Evolutionary conservation across 192 early-diverging fungal species (phyloP), one percentile per base, ranked within the genome.

Genomic region (Mortierella claussenii): DNA sequence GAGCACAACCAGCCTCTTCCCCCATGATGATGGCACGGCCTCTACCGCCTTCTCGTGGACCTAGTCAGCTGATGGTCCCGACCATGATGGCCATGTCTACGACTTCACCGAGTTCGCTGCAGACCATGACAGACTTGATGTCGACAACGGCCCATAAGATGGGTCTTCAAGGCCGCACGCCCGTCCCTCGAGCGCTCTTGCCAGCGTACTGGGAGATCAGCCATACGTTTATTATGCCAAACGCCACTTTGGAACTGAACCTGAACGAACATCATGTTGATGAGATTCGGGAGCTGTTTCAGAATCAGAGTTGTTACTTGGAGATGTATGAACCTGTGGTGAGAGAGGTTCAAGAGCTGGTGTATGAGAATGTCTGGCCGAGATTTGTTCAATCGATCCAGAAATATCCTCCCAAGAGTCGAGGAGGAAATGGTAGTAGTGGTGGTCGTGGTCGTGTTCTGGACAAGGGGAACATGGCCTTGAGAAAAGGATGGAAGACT

Each of bases 301-400:
- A 43, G 37, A 44, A 13, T 20, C 37, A 43, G n/a, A 46, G 43
- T 3, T 67, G 64, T 20, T 67, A 61, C 23, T 28, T 76, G 20
- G 73, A 76, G 37, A 76, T 76, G 73, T 76, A 67, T 44, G 73
- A 66, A 26, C 73, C 73, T 20, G 40, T 76, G 0, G 58, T 76
- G 24, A 43, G 31, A 21, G 59, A 60, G 21, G 63, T 76, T 1
- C 64, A 66, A 13, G 73, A 76, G 46, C 36, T 76, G 21, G 73
- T 76, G 15, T 76, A 76, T 45, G 24, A 58, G 23, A 76, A 76
- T 21, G 73, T 76, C 8, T 76, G 73, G 73, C 73, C 73, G 0
- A 32, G 73, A 20, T 76, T 76, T 31, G 59, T 76, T 8, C 58
- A 66, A 7, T 67, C 63, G 9, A 28, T 76, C 11, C 73, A 76